Evolutionary conservation across 129 eudicot species (phyloP), one percentile per base, ranked within the genome.

Genomic region (Lactuca saligna): DNA sequence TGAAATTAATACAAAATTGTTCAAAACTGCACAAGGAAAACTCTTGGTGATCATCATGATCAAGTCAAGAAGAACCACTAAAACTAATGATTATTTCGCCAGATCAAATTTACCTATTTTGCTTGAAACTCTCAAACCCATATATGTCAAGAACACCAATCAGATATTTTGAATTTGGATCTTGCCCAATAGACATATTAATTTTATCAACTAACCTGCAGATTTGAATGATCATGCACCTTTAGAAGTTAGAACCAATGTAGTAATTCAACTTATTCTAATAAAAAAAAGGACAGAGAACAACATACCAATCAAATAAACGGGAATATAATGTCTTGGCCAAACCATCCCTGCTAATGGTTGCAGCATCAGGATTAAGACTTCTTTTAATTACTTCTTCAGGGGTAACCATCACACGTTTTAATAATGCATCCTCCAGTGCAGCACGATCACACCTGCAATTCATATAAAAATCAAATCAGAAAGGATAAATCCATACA

Each of bases 371-470:
- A 66, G 98, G 98, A 73, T 80, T 85, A 64, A 93, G 91, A 84
- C 96, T 93, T 85, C 98, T 92, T 79, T 92, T 92, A 37, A 92
- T 92, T 71, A 92, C 98, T 86, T 92, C 98, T 84, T 92, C 98
- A n/a, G 98, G 98, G 68, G 98, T 92, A 46, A 92, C 88, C 96
- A 92, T 92, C 68, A 92, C 98, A 79, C 98, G 98, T 63, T 88
- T 93, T 68, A 87, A 53, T 58, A 93, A 76, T 58, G 98, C 98
- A 83, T 86, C 95, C 80, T 89, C 90, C 80, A 93, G 63, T 38
- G 82, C 92, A 41, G 5, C 69, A 79, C 34, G 88, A 76, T 93
- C 98, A 79, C 98, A 93, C 98, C 98, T 93, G 61, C 51, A 68
- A 68, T 20, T 17, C 48, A 49, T 11, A 68, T 56, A 48, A 46